These are phyloP conservation scores for Candida insectalens DNA, from an alignment of 805 yeast species.

Conservation along the genomic window DNA sequence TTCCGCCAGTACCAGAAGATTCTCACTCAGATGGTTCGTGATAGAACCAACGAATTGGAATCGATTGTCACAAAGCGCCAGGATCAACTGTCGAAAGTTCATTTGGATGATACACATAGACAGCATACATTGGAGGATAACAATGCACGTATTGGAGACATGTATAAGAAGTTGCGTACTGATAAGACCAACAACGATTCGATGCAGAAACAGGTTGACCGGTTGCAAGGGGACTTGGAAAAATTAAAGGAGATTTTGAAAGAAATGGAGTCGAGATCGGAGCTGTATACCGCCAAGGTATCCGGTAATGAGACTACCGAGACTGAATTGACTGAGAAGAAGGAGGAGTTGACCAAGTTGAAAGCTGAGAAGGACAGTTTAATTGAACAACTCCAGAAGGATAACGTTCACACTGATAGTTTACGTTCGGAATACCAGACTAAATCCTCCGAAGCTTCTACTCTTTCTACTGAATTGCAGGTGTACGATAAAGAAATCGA, in stretches of 20 bases:
- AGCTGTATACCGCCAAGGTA: conserved; percentile 1
- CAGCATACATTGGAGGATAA: conserved; percentile 30
- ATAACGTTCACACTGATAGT: conserved; percentile 13
- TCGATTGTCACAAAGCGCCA: conserved; percentile 1
- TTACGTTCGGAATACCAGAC: conserved; percentile 35
- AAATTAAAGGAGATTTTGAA: conserved; percentile 6
- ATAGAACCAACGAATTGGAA: conserved; percentile 19
- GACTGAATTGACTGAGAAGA: conserved; percentile 5
- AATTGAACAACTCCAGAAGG: conserved; percentile 11
- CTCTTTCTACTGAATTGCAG: conserved; percentile 22
- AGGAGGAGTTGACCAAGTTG: conserved; percentile 8
- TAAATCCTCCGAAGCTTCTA: conserved; percentile 38
- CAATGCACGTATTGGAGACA: conserved; percentile 30
- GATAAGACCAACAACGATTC: conserved; percentile 22
- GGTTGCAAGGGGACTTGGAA: conserved; percentile 11
- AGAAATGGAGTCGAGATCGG: conserved; percentile 8
- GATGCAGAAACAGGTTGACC: conserved; percentile 21
- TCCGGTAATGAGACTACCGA: conserved; percentile 5
- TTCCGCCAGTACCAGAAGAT: conserved; percentile 17
- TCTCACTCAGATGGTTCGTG: conserved; percentile 27
- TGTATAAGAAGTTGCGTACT: conserved; percentile 28
- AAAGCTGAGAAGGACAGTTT: conserved; percentile 6
- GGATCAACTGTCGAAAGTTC: conserved; percentile 10
- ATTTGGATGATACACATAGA: conserved; percentile 28
- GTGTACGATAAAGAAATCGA: conserved; percentile 17